Percentiles rank a stretch among this genome's conserved stretches.
These are phyloP conservation scores for Guadua angustifolia DNA, from an alignment of 176 grass and related monocot species.

Conservation along the genomic window DNA sequence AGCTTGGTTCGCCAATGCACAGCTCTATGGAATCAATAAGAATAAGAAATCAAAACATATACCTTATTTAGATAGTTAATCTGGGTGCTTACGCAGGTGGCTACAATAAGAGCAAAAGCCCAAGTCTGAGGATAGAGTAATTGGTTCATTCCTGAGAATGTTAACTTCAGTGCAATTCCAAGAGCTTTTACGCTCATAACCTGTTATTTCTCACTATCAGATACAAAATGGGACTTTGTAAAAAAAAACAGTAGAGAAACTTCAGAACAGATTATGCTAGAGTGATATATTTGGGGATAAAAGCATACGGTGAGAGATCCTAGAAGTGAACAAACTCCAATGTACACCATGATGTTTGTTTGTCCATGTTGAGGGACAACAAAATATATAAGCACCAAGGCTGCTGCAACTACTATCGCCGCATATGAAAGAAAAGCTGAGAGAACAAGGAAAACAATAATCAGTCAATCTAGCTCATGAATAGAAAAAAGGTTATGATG, in stretches of 20 bases:
- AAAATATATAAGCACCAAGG: slow-evolving; percentile 83
- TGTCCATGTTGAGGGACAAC: slow-evolving; percentile 85
- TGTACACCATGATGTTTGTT: slow-evolving; percentile 93
- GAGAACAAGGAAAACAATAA: slow-evolving; percentile 45
- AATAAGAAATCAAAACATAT: slow-evolving; percentile 9
- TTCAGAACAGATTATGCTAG: slow-evolving; percentile 30
- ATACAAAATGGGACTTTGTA: slow-evolving; percentile 34
- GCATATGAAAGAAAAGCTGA: slow-evolving; percentile 85
- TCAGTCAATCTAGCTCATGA: slow-evolving; percentile 21
- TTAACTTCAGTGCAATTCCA: slow-evolving; percentile 91
- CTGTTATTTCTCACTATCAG: slow-evolving; percentile 50
- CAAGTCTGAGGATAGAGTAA: slow-evolving; percentile 88
- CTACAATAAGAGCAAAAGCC: slow-evolving; percentile 82
- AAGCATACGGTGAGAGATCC: slow-evolving; percentile 85
- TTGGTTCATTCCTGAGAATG: slow-evolving; percentile 94
- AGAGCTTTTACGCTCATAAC: slow-evolving; percentile 94
- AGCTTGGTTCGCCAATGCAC: slow-evolving; percentile 20
- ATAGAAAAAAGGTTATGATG: slow-evolving; percentile 4
- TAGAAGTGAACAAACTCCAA: slow-evolving; percentile 89
- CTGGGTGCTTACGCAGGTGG: slow-evolving; percentile 75
- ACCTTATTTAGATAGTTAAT: slow-evolving; percentile 98
- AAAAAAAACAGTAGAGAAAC: slow-evolving; percentile 30
- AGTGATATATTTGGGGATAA: slow-evolving; percentile 8
- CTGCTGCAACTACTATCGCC: slow-evolving; percentile 69
- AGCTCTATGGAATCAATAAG: neutral